These are phyloP conservation scores for Buxus sempervirens DNA, from an alignment of 164 flowering plant species.

Conservation along the genomic window DNA sequence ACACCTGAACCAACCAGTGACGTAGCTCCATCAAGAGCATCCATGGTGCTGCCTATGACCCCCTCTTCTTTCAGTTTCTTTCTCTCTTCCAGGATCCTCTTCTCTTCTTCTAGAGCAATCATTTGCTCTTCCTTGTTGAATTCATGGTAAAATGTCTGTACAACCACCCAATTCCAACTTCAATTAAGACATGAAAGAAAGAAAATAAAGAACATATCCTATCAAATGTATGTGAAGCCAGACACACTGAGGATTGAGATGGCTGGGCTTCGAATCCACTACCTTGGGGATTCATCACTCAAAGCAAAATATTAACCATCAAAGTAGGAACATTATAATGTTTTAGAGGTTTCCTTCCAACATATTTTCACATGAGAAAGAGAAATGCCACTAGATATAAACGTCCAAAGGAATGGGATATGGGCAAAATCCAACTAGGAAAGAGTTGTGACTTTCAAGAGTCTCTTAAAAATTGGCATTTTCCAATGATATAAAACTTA, in stretches of 20 bases:
- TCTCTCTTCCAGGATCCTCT: constrained; percentile 69
- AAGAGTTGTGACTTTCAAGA: background rate
- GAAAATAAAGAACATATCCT: background rate
- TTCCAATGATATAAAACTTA: background rate
- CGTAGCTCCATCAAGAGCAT: constrained; percentile 85
- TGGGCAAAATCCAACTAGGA: background rate
- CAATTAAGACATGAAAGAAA: background rate
- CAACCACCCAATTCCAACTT: background rate
- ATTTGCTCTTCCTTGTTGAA: constrained; percentile 86
- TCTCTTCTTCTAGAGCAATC: constrained; percentile 85
- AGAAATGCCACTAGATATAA: background rate
- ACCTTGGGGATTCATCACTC: too few species aligned
- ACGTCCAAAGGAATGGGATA: background rate
- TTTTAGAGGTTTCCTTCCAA: background rate
- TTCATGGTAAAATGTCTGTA: constrained; percentile 64
- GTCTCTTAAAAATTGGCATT: background rate
- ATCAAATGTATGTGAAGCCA: background rate
- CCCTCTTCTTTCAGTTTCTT: constrained; percentile 81
- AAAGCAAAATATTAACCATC: too few species aligned
- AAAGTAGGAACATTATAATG: background rate
- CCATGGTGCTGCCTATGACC: constrained; percentile 91
- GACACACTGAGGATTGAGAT: too few species aligned
- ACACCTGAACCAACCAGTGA: constrained; percentile 61
- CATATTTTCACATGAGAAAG: background rate
- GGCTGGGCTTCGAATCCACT: too few species aligned